phyloP scores from a whole-genome alignment of 306 rosid species.

The Vigna reflexopilosa region DNA sequence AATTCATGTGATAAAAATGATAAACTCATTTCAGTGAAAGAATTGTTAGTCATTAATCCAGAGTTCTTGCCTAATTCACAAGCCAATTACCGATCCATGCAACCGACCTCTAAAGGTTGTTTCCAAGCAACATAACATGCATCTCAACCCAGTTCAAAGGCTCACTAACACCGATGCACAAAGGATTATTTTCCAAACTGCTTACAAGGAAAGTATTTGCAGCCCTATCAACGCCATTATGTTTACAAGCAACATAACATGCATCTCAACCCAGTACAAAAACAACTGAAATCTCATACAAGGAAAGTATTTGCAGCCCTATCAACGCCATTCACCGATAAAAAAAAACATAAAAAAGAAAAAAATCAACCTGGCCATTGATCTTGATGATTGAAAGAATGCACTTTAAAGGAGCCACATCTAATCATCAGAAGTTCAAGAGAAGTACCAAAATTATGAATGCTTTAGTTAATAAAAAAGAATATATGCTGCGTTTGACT shows the following conservation, averaged over 20 bases:
- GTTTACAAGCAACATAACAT: too few species aligned
- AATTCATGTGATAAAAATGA: neutral
- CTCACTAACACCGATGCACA: neutral
- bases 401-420: too few species aligned
- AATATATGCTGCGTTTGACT: too few species aligned
- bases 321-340: neutral
- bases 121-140: neutral
- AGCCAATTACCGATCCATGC: constrained; percentile 2
- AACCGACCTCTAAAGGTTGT: neutral
- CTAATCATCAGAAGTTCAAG: too few species aligned
- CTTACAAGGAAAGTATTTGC: neutral
- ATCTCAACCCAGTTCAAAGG: neutral
- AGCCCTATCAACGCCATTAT: neutral
- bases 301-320: neutral
- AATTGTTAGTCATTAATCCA: neutral
- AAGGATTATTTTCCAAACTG: neutral
- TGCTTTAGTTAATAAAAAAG: too few species aligned
- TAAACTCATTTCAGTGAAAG: neutral
- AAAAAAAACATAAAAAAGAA: too few species aligned
- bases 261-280: too few species aligned
- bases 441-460: too few species aligned
- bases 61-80: neutral
- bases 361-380: neutral
- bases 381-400: neutral
- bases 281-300: neutral